These are phyloP conservation scores for Claviceps sp. DNA, from an alignment of 2,329 filamentous ascomycete species.

Conservation along the genomic window DNA sequence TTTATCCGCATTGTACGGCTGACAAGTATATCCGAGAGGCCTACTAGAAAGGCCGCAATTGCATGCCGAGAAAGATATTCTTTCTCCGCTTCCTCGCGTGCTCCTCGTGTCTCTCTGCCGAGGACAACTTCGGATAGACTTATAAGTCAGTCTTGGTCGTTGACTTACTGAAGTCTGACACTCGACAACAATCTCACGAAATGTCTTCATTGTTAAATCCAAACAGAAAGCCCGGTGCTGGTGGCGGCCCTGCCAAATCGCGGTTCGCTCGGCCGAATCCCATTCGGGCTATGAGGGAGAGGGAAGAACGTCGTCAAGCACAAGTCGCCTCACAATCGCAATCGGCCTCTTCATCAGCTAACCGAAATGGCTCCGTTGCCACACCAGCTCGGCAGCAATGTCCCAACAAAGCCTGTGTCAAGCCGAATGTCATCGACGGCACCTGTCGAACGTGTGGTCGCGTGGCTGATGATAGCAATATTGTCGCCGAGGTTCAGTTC, in stretches of 20 bases:
- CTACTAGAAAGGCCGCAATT: neutral
- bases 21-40: neutral
- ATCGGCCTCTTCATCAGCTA: slow-evolving; percentile 13
- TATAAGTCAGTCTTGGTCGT: neutral
- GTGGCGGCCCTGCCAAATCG: slow-evolving; percentile 20
- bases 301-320: slow-evolving; percentile 30
- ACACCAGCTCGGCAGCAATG: slow-evolving; percentile 30
- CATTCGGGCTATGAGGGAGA: slow-evolving; percentile 38
- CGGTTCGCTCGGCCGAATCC: slow-evolving; percentile 32
- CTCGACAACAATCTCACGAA: neutral
- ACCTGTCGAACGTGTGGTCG: slow-evolving; percentile 77
- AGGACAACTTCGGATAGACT: neutral
- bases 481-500: slow-evolving; percentile 84
- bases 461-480: slow-evolving; percentile 73
- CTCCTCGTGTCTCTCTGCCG: neutral
- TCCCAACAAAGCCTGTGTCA: slow-evolving; percentile 47
- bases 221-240: slow-evolving; percentile 19
- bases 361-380: slow-evolving; percentile 19
- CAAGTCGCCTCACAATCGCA: slow-evolving; percentile 14
- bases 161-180: neutral
- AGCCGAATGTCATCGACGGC: slow-evolving; percentile 48
- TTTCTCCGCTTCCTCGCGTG: neutral
- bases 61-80: neutral
- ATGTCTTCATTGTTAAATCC: slow-evolving; percentile 37
- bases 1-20: neutral